Conservation (phyloP, 2,329 filamentous ascomycete genomes). For the Moelleriella libera region DNA sequence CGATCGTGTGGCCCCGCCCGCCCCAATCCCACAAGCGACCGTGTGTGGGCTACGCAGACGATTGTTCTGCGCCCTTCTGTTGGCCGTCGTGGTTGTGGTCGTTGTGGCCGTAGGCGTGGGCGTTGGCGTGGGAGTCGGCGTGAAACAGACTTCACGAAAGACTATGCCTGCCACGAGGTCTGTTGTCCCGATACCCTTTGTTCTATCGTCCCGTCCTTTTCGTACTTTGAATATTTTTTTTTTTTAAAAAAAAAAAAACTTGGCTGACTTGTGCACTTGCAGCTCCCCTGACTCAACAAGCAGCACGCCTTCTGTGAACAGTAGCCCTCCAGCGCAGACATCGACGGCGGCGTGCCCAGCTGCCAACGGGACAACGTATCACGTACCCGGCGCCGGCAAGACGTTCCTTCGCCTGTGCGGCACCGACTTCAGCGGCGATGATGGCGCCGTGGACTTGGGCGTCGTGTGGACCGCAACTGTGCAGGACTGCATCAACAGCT, state of each 20-base stretch:
- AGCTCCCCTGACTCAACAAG: background rate
- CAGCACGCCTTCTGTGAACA: background rate
- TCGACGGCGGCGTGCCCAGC: slow-evolving; percentile 21
- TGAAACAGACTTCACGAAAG: slow-evolving; percentile 12
- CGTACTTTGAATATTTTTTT: too few relatives aligned
- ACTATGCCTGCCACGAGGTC: slow-evolving; percentile 3
- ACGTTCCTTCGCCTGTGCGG: slow-evolving; percentile 29
- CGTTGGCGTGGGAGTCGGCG: slow-evolving; percentile 23
- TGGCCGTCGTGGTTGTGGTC: slow-evolving; percentile 14
- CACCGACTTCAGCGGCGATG: slow-evolving; percentile 26
- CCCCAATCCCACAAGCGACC: slow-evolving; percentile 8
- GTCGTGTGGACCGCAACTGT: slow-evolving; percentile 22
- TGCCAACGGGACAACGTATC: slow-evolving; percentile 28
- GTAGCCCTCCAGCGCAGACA: slow-evolving; percentile 1
- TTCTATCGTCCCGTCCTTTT: too few relatives aligned
- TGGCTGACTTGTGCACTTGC: too few relatives aligned
- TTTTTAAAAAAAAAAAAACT: too few relatives aligned
- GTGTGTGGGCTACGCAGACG: slow-evolving; percentile 13
- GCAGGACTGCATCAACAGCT: slow-evolving; percentile 29
- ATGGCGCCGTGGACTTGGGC: slow-evolving; percentile 19
- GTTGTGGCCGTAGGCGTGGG: slow-evolving; percentile 25
- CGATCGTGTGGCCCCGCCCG: slow-evolving; percentile 10
- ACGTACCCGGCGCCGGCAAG: slow-evolving; percentile 23
- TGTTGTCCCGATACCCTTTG: background rate
- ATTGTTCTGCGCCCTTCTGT: slow-evolving; percentile 20